Conservation (phyloP, 148 eudicot genomes). For the Rhododendron ovatum region DNA sequence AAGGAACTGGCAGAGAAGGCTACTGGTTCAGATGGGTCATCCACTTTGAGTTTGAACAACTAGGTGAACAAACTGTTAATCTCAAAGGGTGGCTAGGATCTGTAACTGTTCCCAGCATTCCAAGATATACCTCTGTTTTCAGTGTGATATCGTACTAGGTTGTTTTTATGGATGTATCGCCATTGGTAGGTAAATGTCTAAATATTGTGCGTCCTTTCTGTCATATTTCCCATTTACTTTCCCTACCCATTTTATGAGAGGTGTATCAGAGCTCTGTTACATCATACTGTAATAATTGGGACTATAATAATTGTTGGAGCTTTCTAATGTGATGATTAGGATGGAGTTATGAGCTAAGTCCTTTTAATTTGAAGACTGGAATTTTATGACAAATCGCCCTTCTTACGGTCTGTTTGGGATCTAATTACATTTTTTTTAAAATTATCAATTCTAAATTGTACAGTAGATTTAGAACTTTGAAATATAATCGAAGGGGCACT, state of each 20-base stretch:
- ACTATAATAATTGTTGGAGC: neutral
- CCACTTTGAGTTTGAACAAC: slow-evolving; percentile 5
- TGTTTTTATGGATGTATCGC: neutral
- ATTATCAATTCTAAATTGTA: too few relatives aligned
- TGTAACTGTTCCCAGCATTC: neutral
- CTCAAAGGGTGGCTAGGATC: too few relatives aligned
- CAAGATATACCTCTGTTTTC: neutral
- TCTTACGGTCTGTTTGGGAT: too few relatives aligned
- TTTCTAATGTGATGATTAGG: neutral
- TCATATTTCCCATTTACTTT: too few relatives aligned
- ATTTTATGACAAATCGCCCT: too few relatives aligned
- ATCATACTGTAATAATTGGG: too few relatives aligned
- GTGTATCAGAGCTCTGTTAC: neutral
- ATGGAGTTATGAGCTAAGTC: neutral
- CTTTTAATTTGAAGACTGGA: too few relatives aligned
- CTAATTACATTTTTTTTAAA: too few relatives aligned
- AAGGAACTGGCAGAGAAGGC: slow-evolving; percentile 1
- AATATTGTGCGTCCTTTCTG: too few relatives aligned
- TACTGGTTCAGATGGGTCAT: neutral
- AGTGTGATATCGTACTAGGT: neutral
- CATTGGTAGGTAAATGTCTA: neutral
- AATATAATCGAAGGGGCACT: too few relatives aligned
- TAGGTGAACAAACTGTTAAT: neutral
- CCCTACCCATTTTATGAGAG: too few relatives aligned
- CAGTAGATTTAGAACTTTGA: too few relatives aligned